Evolutionary conservation across 1,139 yeast genomes (phyloP).

Genomic region (Taiozyma sp.): DNA sequence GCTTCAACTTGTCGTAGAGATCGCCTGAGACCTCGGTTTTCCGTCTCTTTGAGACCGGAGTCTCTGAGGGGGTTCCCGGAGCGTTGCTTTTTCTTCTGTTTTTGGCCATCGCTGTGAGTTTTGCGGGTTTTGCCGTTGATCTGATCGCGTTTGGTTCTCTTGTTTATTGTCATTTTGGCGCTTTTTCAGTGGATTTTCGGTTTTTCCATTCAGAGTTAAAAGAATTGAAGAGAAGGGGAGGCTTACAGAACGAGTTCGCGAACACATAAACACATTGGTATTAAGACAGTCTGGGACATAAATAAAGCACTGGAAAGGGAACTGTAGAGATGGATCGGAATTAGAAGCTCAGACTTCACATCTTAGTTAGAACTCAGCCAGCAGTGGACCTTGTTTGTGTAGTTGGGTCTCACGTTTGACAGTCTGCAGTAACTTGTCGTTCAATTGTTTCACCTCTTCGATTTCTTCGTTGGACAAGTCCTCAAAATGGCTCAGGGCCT

Average conservation of each 20-base stretch:
- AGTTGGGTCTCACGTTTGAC: constrained; percentile 11
- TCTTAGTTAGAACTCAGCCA: constrained; percentile 11
- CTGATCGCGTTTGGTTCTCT: not conserved
- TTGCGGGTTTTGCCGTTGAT: not conserved
- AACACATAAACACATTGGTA: not conserved
- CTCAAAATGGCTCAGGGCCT: constrained; percentile 4
- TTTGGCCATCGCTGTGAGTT: constrained; percentile 3
- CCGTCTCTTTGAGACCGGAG: constrained; percentile 6
- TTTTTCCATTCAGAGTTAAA: not conserved
- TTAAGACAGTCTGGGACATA: not conserved
- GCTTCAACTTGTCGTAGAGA: constrained; percentile 3
- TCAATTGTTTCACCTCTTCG: constrained; percentile 2
- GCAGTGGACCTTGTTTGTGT: constrained; percentile 13
- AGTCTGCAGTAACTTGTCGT: constrained; percentile 7
- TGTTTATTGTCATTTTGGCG: not conserved
- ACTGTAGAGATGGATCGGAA: not conserved
- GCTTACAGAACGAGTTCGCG: not conserved
- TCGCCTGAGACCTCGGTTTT: constrained; percentile 4
- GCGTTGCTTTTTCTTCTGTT: constrained; percentile 8
- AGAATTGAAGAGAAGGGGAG: not conserved
- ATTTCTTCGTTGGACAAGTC: constrained; percentile 8
- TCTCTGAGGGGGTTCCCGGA: not conserved
- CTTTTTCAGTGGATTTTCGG: not conserved
- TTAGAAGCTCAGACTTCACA: not conserved
- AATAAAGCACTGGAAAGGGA: not conserved